Conservation (phyloP, 2,329 filamentous ascomycete genomes). For the Didymella pomorum region DNA sequence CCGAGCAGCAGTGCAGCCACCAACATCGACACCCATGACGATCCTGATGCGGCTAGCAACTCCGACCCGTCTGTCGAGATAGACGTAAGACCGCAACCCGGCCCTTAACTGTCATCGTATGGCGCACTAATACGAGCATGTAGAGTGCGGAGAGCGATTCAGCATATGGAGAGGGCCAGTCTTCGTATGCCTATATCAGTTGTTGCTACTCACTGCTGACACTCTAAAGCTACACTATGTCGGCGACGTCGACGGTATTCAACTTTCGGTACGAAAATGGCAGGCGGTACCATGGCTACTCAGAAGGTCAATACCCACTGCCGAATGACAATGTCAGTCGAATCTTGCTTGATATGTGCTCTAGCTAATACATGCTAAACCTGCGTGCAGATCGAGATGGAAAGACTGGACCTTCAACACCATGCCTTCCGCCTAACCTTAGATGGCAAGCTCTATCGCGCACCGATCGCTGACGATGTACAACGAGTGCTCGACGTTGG, state of each 20-base stretch:
- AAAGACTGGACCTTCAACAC: conserved; percentile 45
- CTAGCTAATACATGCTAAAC: too few relatives aligned
- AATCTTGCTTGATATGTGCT: too few relatives aligned
- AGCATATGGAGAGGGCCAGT: conserved; percentile 35
- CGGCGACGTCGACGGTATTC: conserved; percentile 42
- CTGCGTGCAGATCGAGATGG: conserved; percentile 34
- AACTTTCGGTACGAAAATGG: conserved; percentile 44
- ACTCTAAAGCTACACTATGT: conserved; percentile 38
- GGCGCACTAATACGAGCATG: conserved; percentile 1
- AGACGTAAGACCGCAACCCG: conserved; percentile 27
- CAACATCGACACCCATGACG: neutral
- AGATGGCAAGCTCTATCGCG: conserved; percentile 40
- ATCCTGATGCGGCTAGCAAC: conserved; percentile 31
- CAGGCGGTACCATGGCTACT: conserved; percentile 43
- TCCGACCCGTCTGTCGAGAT: conserved; percentile 39
- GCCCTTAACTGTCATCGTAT: neutral
- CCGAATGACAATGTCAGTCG: conserved; percentile 44
- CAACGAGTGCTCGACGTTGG: conserved; percentile 46
- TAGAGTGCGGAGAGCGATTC: conserved; percentile 43
- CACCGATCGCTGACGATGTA: conserved; percentile 37
- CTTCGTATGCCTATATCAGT: conserved; percentile 23
- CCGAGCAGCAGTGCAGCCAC: neutral
- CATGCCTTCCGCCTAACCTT: conserved; percentile 46
- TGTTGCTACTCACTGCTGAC: neutral
- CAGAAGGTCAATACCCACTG: conserved; percentile 42